Percentiles rank a stretch among this genome's conserved stretches.
Conservation (phyloP, 2,329 filamentous ascomycete species). For the Sporothrix brasiliensis region DNA sequence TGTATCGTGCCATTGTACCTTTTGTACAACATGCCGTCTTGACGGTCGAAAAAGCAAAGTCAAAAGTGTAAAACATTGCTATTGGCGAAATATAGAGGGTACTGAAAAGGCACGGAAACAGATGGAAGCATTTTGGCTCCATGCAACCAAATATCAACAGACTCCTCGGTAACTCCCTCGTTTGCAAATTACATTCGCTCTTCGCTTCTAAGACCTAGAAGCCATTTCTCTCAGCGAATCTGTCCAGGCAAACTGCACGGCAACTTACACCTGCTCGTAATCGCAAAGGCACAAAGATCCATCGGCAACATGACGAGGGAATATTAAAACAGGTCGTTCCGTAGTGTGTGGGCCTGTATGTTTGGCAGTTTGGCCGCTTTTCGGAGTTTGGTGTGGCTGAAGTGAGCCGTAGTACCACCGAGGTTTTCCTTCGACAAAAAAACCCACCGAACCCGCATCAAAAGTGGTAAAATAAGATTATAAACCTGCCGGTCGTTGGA, state of each 20-base stretch:
- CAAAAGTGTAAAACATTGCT: neutral
- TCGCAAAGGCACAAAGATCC: neutral
- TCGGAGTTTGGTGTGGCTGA: conserved; percentile 21
- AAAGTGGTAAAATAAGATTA: neutral
- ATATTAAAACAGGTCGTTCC: neutral
- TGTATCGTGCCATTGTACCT: neutral
- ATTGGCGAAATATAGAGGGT: neutral
- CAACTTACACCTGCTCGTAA: neutral
- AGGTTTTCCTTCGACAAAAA: neutral
- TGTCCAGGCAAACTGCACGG: neutral
- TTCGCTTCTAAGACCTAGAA: neutral
- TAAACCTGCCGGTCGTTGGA: neutral
- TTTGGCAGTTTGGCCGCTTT: conserved; percentile 3
- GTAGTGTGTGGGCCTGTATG: neutral
- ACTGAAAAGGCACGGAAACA: neutral
- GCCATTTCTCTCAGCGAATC: neutral
- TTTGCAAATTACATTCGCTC: neutral
- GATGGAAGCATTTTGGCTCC: neutral
- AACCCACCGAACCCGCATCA: neutral
- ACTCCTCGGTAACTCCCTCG: neutral
- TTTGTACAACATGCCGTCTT: neutral
- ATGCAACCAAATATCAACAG: conserved; percentile 2
- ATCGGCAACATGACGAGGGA: neutral
- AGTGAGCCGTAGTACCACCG: conserved; percentile 23
- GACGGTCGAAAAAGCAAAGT: neutral